Base-by-base conservation (phyloP, 257 asterid genomes). In the Jacaranda mimosifolia region DNA sequence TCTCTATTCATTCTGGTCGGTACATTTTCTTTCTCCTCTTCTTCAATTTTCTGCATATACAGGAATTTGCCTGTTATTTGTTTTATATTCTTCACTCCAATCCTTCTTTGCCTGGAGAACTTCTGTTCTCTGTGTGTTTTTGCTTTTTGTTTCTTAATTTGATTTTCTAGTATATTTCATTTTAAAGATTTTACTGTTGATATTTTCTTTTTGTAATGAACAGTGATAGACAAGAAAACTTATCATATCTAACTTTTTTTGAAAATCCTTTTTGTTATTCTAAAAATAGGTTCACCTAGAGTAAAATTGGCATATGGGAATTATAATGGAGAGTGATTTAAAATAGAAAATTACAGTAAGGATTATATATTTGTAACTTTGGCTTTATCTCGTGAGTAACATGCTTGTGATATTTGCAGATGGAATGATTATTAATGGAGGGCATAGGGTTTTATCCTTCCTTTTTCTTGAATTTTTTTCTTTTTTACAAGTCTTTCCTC, bases 101-200 rank as follows among this genome's bases (percentile, higher is more conserved):
- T 66, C 26, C 75, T 13, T 72, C 42, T 10, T 53, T 62, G 40
- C 59, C 68, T 3, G 15, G 64, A 68, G 4, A 53, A 15, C 35
- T 68, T 72, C n/a, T n/a, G n/a, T n/a, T n/a, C n/a, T n/a, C 45
- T 40, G 19, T 5, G 56, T 65, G 26, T 3, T 32, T 51, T 69
- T 35, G 12, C 32, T 6, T 21, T 53, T 14, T 43, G 38, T 66
- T 26, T 59, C 8, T 10, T 9, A 36, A 35, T 74, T 48, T 53
- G 66, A 63, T 69, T 70, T 35, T 9, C 42, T 7, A 40, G 32
- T 26, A 32, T 59, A 65, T 68, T 79, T 79, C 21, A 40, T 56
- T 70, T 83, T 63, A 56, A 5, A 46, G 71, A 57, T 53, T 53
- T 48, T n/a, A 32, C 42, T 64, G 75, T 46, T 63, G 5, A 77